Base-by-base conservation (phyloP, 164 flowering plant species). In the Litsea cubeba region DNA sequence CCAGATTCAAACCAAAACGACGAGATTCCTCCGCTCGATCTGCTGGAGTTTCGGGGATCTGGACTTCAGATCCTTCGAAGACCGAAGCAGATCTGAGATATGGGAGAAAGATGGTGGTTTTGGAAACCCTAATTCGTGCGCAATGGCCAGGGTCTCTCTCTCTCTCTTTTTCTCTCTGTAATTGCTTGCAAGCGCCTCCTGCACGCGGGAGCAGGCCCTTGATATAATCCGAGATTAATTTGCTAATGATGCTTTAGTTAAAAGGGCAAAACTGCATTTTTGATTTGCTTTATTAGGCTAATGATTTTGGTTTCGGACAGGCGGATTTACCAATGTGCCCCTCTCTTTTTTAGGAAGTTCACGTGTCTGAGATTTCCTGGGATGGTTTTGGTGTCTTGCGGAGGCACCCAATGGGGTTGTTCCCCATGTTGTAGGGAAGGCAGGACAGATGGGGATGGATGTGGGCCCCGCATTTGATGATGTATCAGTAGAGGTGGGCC, bases 141-240 rank as follows among this genome's bases (percentile, higher is more conserved):
- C 26, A 65, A 75, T 30, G 40, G 35, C 35, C 0, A 30, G 5
- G 5, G 5, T 3, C 32, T 5, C 32, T 18, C 58, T 14, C 58
- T 51, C 58, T 51, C 18, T 51, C n/a, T n/a, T n/a, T n/a, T 15
- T 51, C 60, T 54, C 5, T 15, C 60, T 12, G 17, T 3, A 54
- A 20, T 51, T 68, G 23, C 30, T 65, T 8, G 17, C 26, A 62
- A 23, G 46, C 20, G 69, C n/a, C 22, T 63, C 57, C 69, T 73
- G 76, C 74, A 70, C 74, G 74, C 72, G 76, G 72, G 76, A 69
- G 73, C 51, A 74, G 12, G 58, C 74, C n/a, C 50, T n/a, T 70
- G 62, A 70, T 51, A 60, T 62, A 69, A 23, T 60, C 50, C 25
- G 60, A 17, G 1, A 54, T 54, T 54, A 54, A 54, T 54, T 54